Conservation (phyloP, 2,329 filamentous ascomycete genomes). For the Diaporthe capsici region DNA sequence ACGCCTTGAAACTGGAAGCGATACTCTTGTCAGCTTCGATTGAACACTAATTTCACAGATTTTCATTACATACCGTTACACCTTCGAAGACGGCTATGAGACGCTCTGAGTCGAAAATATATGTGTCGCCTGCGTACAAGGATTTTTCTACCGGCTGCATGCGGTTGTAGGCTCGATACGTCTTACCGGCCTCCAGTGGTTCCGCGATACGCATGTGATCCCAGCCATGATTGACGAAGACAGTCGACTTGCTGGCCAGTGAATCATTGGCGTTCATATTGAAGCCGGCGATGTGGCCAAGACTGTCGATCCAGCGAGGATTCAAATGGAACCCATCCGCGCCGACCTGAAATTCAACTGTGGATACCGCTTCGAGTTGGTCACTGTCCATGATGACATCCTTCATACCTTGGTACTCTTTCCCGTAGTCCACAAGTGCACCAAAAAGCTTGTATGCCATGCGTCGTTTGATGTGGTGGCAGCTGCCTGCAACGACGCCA, state of each 20-base stretch:
- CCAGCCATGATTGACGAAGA: slow-evolving; percentile 34
- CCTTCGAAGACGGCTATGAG: slow-evolving; percentile 20
- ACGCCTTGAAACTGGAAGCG: background rate
- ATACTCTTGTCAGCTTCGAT: background rate
- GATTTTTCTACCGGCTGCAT: background rate
- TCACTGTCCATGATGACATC: slow-evolving; percentile 26
- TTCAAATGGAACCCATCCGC: background rate
- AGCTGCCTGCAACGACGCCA: background rate
- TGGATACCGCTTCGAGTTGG: slow-evolving; percentile 6
- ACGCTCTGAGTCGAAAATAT: background rate
- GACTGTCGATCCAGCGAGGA: slow-evolving; percentile 14
- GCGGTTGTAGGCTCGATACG: slow-evolving; percentile 19
- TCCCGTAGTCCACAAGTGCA: slow-evolving; percentile 10
- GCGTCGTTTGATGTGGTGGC: slow-evolving; percentile 9
- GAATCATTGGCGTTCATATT: slow-evolving; percentile 32
- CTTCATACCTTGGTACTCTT: slow-evolving; percentile 19
- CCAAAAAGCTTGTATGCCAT: slow-evolving; percentile 30
- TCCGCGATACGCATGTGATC: background rate
- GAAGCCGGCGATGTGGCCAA: slow-evolving; percentile 32
- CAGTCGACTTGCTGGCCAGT: background rate
- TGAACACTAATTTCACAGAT: too few relatives aligned
- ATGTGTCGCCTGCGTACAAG: slow-evolving; percentile 24
- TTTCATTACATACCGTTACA: slow-evolving; percentile 17
- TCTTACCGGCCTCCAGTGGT: background rate
- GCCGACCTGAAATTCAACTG: slow-evolving; percentile 3